These are phyloP conservation scores for Backusella circina DNA, from an alignment of 192 early-diverging fungal genomes.

Conservation along the genomic window DNA sequence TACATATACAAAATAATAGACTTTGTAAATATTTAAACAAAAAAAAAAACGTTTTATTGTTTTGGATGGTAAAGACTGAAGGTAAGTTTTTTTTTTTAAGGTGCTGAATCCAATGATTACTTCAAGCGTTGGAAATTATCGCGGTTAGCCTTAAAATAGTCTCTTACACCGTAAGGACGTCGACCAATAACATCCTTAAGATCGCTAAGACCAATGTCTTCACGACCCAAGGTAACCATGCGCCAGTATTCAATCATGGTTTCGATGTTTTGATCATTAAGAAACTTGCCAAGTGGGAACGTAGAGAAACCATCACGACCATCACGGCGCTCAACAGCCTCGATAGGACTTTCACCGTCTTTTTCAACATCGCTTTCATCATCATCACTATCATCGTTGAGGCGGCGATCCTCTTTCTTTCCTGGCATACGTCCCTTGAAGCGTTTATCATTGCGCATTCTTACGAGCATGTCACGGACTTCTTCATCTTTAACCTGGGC, in stretches of 20 bases:
- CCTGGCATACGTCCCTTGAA: conserved; percentile 1
- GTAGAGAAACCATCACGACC: conserved; percentile 10
- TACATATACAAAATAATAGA: neutral
- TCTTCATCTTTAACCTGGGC: neutral
- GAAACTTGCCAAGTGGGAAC: conserved; percentile 20
- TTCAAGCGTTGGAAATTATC: conserved; percentile 9
- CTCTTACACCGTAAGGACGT: conserved; percentile 1
- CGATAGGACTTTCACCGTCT: neutral
- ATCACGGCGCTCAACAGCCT: neutral
- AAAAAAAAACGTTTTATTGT: neutral
- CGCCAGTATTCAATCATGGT: conserved; percentile 15
- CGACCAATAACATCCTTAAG: conserved; percentile 8
- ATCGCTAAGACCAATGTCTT: conserved; percentile 6
- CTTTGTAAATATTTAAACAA: neutral
- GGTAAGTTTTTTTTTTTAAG: neutral
- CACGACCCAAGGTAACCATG: neutral
- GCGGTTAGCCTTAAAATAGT: conserved; percentile 21
- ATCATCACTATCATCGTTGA: neutral
- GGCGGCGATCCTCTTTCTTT: neutral
- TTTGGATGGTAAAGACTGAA: neutral
- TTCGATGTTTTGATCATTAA: conserved; percentile 20
- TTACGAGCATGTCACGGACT: neutral
- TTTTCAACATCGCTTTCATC: neutral
- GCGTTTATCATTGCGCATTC: conserved; percentile 12
- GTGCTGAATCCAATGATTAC: neutral